Evolutionary conservation across 257 asterid species (phyloP).

Genomic region (Eucommia ulmoides): DNA sequence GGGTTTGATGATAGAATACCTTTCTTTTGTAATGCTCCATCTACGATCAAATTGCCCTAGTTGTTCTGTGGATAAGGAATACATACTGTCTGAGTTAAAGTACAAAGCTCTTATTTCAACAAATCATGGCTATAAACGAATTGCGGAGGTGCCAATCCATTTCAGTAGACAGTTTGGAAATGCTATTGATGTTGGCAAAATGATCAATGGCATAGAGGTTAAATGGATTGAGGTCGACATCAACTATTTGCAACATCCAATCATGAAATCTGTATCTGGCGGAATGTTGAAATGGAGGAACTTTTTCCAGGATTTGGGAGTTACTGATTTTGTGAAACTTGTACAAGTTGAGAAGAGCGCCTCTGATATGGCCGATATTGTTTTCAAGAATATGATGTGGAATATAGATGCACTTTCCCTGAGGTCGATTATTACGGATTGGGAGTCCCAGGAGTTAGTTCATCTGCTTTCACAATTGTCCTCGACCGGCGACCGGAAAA

Average conservation of each 20-base stretch:
- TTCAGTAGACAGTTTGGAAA: constrained; percentile 53
- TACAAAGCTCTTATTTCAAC: constrained; percentile 56
- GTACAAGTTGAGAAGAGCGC: constrained; percentile 48
- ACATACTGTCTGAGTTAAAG: constrained; percentile 41
- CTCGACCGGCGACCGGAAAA: constrained; percentile 35
- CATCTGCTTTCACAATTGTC: constrained; percentile 41
- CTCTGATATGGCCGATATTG: constrained; percentile 24
- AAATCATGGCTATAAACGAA: constrained; percentile 58
- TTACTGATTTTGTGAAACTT: constrained; percentile 73
- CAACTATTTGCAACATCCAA: constrained; percentile 56
- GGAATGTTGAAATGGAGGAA: constrained; percentile 73
- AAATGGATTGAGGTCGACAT: constrained; percentile 64
- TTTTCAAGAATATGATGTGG: constrained; percentile 20
- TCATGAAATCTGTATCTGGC: constrained; percentile 45
- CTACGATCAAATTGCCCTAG: constrained; percentile 58
- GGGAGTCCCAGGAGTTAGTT: constrained; percentile 73
- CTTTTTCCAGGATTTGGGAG: constrained; percentile 66
- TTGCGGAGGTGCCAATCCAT: constrained; percentile 63
- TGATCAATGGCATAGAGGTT: constrained; percentile 43
- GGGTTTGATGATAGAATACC: constrained; percentile 69
- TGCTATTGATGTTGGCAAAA: constrained; percentile 43
- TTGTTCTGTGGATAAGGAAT: constrained; percentile 50
- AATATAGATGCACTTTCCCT: constrained; percentile 22
- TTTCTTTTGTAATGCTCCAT: constrained; percentile 78
- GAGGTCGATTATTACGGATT: constrained; percentile 34